A percentile compares a stretch with the other conserved stretches of the same genome.
phyloP scores from a whole-genome alignment of 2,329 filamentous ascomycete species.

The Rhytidhysteron rufulum region DNA sequence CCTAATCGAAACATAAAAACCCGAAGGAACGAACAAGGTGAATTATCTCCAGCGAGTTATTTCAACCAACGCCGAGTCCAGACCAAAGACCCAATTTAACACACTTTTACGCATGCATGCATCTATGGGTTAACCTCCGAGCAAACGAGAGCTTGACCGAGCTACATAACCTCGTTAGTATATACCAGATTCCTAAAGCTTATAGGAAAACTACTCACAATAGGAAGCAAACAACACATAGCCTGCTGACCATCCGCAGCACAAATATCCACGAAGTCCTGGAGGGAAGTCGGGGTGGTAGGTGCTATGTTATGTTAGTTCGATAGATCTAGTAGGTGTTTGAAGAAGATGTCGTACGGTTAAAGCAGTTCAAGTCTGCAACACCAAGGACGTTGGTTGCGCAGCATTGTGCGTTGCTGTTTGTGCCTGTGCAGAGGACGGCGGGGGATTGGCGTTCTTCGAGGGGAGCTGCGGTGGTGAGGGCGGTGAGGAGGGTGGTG shows the following conservation, averaged over 20 bases:
- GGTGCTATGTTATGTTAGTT: constrained; percentile 25
- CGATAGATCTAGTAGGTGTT: constrained; percentile 4
- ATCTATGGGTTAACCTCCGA: constrained; percentile 24
- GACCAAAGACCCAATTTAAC: no score
- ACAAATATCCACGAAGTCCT: constrained; percentile 47
- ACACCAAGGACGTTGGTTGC: constrained; percentile 59
- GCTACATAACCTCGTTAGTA: constrained; percentile 4
- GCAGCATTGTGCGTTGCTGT: constrained; percentile 52
- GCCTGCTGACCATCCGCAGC: constrained; percentile 51
- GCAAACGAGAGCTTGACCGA: constrained; percentile 39
- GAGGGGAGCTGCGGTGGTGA: constrained; percentile 27
- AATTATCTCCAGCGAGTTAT: no score
- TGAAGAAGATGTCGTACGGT: constrained; percentile 43
- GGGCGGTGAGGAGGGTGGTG: constrained; percentile 17
- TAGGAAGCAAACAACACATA: constrained; percentile 55
- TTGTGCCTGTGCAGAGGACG: constrained; percentile 29
- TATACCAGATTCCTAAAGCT: background rate
- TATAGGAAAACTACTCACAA: constrained; percentile 21
- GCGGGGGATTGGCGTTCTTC: constrained; percentile 24
- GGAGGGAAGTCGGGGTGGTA: constrained; percentile 34
- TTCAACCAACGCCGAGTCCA: no score
- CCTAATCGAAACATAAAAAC: no score
- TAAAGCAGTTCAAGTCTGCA: constrained; percentile 54
- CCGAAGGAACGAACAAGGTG: no score
- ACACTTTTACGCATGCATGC: no score